Base-by-base conservation (phyloP, 73 alveolate species). In the Symbiodinium pilosum region DNA sequence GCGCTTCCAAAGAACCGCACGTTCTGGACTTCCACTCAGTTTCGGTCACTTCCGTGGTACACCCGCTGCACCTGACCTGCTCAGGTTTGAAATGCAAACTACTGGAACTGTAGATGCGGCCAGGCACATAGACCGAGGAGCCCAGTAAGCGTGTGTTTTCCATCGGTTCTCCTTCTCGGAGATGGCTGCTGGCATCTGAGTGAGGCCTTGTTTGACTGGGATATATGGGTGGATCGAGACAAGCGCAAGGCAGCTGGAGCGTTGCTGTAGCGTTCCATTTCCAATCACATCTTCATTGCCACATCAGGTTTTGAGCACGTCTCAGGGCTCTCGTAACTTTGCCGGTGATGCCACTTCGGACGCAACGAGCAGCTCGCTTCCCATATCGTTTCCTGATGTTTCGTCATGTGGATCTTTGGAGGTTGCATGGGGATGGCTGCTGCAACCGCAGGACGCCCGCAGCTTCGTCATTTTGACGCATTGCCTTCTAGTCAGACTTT, bases 351-450 rank as follows among this genome's bases (percentile, higher is more conserved):
- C 51, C 75, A 5, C 32, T 41, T n/a, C n/a, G n/a, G n/a, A n/a
- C 43, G 11, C 87, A 11, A 16, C 43, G 94, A n/a, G 39, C n/a
- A 12, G 18, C 11, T 43, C 43, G 8, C 30, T 34, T 64, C 81
- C 30, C 59, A 47, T 6, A 47, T 14, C 14, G 59, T 47, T 47
- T 18, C 34, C 21, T n/a, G 81, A 64, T 64, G 77, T 18, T 2
- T 59, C 77, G 77, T 12, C 77, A 21, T 26, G 3, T 12, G 34
- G 47, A 5, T 16, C 92, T 14, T n/a, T 7, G 12, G 87, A 89
- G 95, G 95, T 92, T 24, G 98, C 98, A 5, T 92, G 98, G 98
- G 98, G 98, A 4, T 92, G 98, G 98, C 64, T 92, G 24, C 43
- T 92, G 44, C 98, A 92, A 56, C 77, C 38, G 32, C 97, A 91